A percentile compares a stretch with the other conserved stretches of the same genome.
Evolutionary conservation across 305 asterid genomes (phyloP).

Genomic region (Stenogyne calaminthoides): DNA sequence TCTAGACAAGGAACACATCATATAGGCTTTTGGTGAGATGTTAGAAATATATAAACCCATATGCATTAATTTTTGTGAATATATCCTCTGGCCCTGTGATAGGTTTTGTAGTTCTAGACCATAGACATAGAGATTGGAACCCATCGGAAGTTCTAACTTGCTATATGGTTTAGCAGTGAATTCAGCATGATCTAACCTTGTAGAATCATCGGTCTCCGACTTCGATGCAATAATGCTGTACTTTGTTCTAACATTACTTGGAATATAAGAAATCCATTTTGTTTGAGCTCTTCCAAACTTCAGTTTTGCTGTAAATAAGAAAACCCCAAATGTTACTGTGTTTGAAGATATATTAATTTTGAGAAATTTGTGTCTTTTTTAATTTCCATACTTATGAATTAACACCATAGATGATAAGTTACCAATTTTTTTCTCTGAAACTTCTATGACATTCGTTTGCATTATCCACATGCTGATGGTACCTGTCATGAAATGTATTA

Average conservation of each 20-base stretch:
- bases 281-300: not conserved
- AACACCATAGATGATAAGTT: not conserved
- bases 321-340: not conserved
- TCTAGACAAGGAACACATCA: not conserved
- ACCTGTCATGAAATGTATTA: not conserved
- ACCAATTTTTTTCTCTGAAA: not conserved
- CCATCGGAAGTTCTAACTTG: not conserved
- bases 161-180: not conserved
- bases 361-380: not conserved
- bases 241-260: not conserved
- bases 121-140: not conserved
- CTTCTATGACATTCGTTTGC: not conserved
- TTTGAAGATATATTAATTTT: not conserved
- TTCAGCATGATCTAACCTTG: not conserved
- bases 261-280: not conserved
- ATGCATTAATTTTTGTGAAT: not conserved
- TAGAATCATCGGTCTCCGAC: not conserved
- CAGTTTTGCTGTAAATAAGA: not conserved
- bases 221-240: not conserved
- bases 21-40: conserved; percentile 13
- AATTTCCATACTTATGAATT: not conserved
- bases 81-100: conserved; percentile 10
- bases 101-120: conserved; percentile 4
- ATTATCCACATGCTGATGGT: not conserved
- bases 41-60: not conserved